phyloP scores from a whole-genome alignment of 257 asterid species.

The Solanum ahanhuiri region DNA sequence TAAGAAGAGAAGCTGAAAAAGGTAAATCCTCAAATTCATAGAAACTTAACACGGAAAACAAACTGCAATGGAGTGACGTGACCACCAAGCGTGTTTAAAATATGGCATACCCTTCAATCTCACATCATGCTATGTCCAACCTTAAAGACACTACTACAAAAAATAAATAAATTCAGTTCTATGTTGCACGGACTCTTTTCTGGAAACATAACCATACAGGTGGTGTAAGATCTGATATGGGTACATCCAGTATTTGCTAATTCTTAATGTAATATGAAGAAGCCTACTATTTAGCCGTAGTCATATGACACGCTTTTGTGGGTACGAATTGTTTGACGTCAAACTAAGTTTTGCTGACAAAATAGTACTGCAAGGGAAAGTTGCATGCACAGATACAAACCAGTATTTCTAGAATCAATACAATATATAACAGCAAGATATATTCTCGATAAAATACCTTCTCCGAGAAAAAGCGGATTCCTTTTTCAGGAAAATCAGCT shows the following conservation, averaged over 20 bases:
- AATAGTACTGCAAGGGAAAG: neutral
- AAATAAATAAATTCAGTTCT: neutral
- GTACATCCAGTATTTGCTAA: neutral
- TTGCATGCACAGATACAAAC: neutral
- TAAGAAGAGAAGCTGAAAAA: too few relatives aligned
- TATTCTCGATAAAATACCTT: constrained; percentile 36
- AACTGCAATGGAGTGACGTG: neutral
- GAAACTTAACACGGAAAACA: neutral
- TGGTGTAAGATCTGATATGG: neutral
- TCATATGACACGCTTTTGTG: neutral
- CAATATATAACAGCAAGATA: neutral
- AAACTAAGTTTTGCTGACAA: neutral
- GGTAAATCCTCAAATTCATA: neutral
- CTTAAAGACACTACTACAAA: neutral
- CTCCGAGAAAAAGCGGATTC: constrained; percentile 80
- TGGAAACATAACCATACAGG: neutral
- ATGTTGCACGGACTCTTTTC: neutral
- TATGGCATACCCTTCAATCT: neutral
- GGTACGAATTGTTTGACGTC: neutral
- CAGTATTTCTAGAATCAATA: neutral
- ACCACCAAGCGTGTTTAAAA: neutral
- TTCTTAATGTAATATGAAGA: neutral
- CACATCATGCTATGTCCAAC: neutral
- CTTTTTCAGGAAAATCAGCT: constrained; percentile 90
- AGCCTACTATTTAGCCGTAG: neutral